Evolutionary conservation across 192 early-diverging fungal genomes (phyloP), one percentile per base, ranked within the genome.

Genomic region (Lunasporangiospora selenospora): DNA sequence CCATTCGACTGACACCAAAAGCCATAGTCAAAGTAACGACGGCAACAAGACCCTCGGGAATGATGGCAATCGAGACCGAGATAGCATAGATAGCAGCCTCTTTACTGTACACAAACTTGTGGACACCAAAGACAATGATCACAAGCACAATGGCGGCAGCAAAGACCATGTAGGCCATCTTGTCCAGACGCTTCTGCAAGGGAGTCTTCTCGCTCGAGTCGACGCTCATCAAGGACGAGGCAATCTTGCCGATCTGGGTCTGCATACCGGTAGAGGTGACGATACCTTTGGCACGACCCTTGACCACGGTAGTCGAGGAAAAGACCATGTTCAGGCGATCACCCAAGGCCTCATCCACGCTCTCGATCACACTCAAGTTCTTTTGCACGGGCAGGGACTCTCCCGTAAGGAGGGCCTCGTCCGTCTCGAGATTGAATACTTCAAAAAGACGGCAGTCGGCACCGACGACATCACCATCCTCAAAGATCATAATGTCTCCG

Each of bases 221-320:
- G 21, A 79, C 79, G 46, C 81, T 80, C 80, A 87, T 75, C 11
- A 98, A 89, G 31, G 90, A 87, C 24, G 90, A 91, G 51, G 92
- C 91, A 21, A 98, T 98, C 64, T 89, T 83, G 29, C 96, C 96
- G 50, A 98, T 94, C 70, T 98, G 94, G 13, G 95, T 94, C n/a
- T 75, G 46, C 85, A 91, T 89, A 32, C 91, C 95, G 3, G 89
- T 93, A 19, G 88, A 80, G 31, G 92, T 91, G 38, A 95, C 93
- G 53, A 98, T 87, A 41, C 88, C 96, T 77, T 92, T 94, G 15
- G 88, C 94, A 55, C 96, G 90, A 29, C 96, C 96, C 62, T 92
- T 89, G 42, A 93, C 89, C 16, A 97, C 86, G 1, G 86, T 86
- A 7, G 96, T 98, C 51, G 90, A 91, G 65, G 95, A 89, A 77